These are phyloP conservation scores for Dendrobium chrysotoxum DNA, from an alignment of 106 monocot species.

Conservation along the genomic window DNA sequence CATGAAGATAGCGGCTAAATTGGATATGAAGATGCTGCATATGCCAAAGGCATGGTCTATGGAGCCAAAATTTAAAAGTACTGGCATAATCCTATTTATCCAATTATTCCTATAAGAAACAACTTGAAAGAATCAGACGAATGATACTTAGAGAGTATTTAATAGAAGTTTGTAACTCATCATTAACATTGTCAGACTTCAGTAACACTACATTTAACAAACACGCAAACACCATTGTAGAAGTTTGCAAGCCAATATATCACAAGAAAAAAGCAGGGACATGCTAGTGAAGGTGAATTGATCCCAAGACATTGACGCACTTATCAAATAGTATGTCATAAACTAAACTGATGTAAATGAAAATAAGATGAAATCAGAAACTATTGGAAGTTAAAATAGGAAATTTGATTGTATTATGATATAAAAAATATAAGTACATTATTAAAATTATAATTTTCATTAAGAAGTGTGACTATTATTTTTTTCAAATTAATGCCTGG, in stretches of 20 bases:
- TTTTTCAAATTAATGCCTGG: not conserved
- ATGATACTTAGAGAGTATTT: no score
- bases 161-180: no score
- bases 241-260: no score
- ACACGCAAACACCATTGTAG: no score
- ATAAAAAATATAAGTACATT: not conserved
- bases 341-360: not conserved
- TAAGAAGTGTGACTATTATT: not conserved
- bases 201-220: no score
- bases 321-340: not conserved
- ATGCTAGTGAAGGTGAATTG: not conserved
- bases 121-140: not conserved
- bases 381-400: not conserved
- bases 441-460: not conserved
- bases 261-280: no score
- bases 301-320: not conserved
- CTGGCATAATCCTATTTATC: no score
- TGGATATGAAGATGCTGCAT: no score
- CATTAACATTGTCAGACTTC: no score
- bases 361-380: not conserved
- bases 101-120: not conserved
- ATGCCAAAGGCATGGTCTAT: no score
- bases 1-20: no score
- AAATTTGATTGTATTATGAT: not conserved
- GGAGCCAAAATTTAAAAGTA: no score